Percentiles rank a stretch among this genome's conserved stretches.
phyloP scores from a whole-genome alignment of 768 basidiomycete species.

The Boletus huronensis region DNA sequence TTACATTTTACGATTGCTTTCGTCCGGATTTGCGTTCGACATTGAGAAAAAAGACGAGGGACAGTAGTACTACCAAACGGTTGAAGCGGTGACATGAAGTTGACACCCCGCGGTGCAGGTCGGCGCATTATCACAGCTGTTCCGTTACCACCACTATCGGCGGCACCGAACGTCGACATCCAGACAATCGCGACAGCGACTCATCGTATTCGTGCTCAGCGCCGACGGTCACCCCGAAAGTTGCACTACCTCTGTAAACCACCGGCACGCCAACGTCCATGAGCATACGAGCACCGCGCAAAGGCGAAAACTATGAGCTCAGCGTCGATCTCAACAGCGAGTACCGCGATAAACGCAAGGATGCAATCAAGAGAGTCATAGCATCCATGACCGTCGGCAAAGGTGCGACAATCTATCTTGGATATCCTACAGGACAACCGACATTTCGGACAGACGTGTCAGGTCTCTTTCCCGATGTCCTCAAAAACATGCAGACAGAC shows the following conservation, averaged over 20 bases:
- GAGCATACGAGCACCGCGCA: slow-evolving; percentile 55
- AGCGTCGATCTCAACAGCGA: slow-evolving; percentile 96
- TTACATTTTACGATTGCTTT: background rate
- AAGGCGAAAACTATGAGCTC: slow-evolving; percentile 97
- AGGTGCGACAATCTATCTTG: slow-evolving; percentile 47
- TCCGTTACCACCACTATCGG: background rate
- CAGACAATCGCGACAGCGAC: background rate
- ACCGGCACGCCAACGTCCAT: slow-evolving; percentile 22
- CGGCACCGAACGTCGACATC: background rate
- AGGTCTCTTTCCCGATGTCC: slow-evolving; percentile 94
- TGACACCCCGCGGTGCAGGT: background rate
- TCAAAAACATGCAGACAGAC: slow-evolving; percentile 99
- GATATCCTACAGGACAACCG: slow-evolving; percentile 4
- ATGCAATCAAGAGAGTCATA: slow-evolving; percentile 97
- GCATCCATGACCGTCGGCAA: slow-evolving; percentile 99
- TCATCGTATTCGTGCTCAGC: background rate
- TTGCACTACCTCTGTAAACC: background rate
- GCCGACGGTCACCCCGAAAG: background rate
- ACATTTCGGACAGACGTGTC: slow-evolving; percentile 60
- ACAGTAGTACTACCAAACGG: background rate
- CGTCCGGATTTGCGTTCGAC: background rate
- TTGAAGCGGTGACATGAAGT: background rate
- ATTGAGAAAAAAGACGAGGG: too few relatives aligned
- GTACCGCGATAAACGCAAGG: slow-evolving; percentile 92
- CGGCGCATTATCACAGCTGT: background rate